Evolutionary conservation across 352 stramenopile species (phyloP).

Genomic region (Pythium insidiosum): DNA sequence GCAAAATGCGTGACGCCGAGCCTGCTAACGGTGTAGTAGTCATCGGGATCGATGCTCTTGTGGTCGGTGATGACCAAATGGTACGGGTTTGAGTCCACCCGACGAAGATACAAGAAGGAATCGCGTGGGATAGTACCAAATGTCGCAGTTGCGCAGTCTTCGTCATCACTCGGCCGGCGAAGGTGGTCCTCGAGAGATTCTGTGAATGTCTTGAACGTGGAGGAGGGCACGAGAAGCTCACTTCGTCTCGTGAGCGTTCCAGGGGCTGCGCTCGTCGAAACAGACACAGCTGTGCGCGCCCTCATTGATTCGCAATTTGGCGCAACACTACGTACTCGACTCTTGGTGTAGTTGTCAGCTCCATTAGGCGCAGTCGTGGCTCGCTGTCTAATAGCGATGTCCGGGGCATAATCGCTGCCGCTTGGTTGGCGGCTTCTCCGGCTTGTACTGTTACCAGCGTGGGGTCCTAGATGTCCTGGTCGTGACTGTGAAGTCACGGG

Average conservation of each 20-base stretch:
- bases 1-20: conserved; percentile 87
- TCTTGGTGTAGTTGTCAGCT: too few species aligned
- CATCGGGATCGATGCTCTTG: conserved; percentile 47
- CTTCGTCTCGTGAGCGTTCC: conserved; percentile 9
- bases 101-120: conserved; percentile 70
- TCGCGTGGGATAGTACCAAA: conserved; percentile 21
- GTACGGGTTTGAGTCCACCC: conserved; percentile 72
- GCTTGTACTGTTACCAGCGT: neutral
- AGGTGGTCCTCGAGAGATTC: conserved; percentile 46
- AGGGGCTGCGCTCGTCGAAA: too few species aligned
- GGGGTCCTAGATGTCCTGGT: neutral
- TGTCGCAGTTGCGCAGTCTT: neutral
- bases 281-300: too few species aligned
- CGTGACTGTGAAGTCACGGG: conserved; percentile 25
- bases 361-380: too few species aligned
- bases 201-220: conserved; percentile 49
- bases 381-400: neutral
- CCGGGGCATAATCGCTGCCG: neutral
- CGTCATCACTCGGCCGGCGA: conserved; percentile 1
- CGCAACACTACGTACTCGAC: too few species aligned
- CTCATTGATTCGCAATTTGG: too few species aligned
- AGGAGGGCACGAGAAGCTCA: conserved; percentile 33
- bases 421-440: neutral
- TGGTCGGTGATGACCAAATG: conserved; percentile 60
- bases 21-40: conserved; percentile 89